Base-by-base conservation (phyloP, 768 basidiomycete genomes). In the Auriscalpium orientale region DNA sequence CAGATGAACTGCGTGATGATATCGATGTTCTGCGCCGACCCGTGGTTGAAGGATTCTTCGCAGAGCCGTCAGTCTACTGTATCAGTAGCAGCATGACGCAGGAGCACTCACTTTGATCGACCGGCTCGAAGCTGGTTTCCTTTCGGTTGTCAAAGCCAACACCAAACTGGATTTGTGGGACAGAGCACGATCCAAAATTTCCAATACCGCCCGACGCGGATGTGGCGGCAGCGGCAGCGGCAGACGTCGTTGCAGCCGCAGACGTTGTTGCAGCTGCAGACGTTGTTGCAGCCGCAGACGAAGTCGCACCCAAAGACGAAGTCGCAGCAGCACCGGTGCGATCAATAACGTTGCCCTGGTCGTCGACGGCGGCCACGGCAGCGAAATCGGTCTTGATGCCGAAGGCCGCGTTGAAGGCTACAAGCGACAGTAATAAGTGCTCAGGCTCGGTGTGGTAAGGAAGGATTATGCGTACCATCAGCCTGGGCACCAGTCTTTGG, bases 1-100 rank as follows among this genome's bases (percentile, higher is more conserved):
- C 83, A 85, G 45, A 84, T 80, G 67, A 77, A 65, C 71, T 78
- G 74, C 13, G 80, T 76, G 70, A 84, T 83, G 65, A 83, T 81
- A 59, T 70, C 72, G 60, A 81, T 79, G 64, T 76, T 76, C 61
- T 82, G 75, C 18, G 82, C 82, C 12, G 82, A 83, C 44, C 80
- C 79, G 60, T 83, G 81, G 68, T 72, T 10, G 21, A 44, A 62
- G 68, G 57, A 62, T 75, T 74, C 72, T 70, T 44, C 20, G 38
- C 12, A 21, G 21, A 15, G 18, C 3, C 8, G 10, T 36, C n/a
- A 8, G 36, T 46, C 35, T 37, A 82, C 0, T 76, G 77, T 7
- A 66, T 76, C 76, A 51, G 9, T 50, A 54, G n/a, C 36, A 33
- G 6, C 7, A 22, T 7, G n/a, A 1, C 10, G 16, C 15, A 51